Base-by-base conservation (phyloP, 345 rosid species). In the Lumnitzera littorea region DNA sequence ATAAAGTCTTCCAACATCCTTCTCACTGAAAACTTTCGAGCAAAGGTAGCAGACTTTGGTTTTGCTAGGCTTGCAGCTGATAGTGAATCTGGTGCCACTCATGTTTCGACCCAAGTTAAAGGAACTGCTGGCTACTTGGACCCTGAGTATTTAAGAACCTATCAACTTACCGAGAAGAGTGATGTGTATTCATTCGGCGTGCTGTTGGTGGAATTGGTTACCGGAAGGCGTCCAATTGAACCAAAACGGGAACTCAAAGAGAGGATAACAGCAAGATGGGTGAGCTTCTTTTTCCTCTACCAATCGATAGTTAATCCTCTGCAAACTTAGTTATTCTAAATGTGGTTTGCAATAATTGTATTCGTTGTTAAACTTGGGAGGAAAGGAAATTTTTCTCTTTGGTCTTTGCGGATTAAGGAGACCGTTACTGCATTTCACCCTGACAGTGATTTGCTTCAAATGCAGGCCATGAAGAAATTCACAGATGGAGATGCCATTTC, bases 91-190 rank as follows among this genome's bases (percentile, higher is more conserved):
- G 99, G 95, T 60, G 87, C 77, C 60, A 86, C 99, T 23, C 96
- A 88, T 73, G 91, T 90, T 55, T 94, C 96, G 2, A 94, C 99
- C 41, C 99, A 94, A 80, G 95, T 94, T 60, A 94, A 90, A 80
- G 99, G 96, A 75, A 94, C 97, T 6, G 99, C 90, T 1, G 97
- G 99, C 55, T 94, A 94, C 77, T 68, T 94, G 63, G 99, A 94
- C 55, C 96, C 96, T 0, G 97, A 94, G 64, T 94, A 94, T 78
- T 68, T 94, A 17, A 82, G 70, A 61, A 90, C 99, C 27, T 86
- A 90, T 65, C 96, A 90, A 58, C 87, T 94, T 16, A 94, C 99
- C 0, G 96, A 86, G 62, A 94, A 90, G 78, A 94, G 97, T 48
- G 96, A 94, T 53, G 99, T 94, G 29, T 94, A 83, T 74, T 94